Evolutionary conservation across 106 monocot species (phyloP), one percentile per base, ranked within the genome.

Genomic region (Dendrobium catenatum): DNA sequence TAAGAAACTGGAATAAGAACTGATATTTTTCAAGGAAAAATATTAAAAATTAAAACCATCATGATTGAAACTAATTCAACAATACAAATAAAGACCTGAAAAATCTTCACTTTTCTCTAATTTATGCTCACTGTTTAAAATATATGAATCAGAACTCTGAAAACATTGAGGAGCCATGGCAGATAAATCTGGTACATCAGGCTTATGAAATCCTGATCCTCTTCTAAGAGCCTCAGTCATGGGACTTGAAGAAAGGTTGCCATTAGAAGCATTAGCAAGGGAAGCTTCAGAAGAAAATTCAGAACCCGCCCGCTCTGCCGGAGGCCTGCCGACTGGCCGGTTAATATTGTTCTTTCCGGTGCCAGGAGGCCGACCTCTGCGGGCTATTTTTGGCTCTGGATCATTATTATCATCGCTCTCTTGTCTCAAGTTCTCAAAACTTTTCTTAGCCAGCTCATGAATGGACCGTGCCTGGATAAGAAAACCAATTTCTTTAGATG

Each of bases 381-480:
- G 74, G 17, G 82, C 73, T 86, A 79, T 76, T 81, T 91, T 95
- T 42, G 86, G 90, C 77, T 91, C 89, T 43, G 84, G 72, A 61
- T 92, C 90, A 54, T 93, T 89, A 84, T 89, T 87, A 49, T 87
- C 89, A 72, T 89, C 90, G 78, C 88, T 92, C 72, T 88, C 92
- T 85, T 94, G 92, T 61, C 97, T 88, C 74, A 97, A 86, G 77
- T 92, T 97, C 75, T 90, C 94, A 75, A 97, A 94, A 61, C 86
- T 83, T 81, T 97, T 97, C 78, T 87, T 97, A 15, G 97, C 89
- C 79, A 94, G 87, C 77, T 94, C 97, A n/a, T 91, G 88, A 33
- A 97, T 97, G 33, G 90, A 77, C 51, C 94, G 80, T 83, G 97
- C 97, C 97, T 97, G 78, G 58, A 48, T 5, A 83, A 37, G 67